Evolutionary conservation across 2,329 filamentous ascomycete species (phyloP).

Genomic region (Hypoxylon sp.): DNA sequence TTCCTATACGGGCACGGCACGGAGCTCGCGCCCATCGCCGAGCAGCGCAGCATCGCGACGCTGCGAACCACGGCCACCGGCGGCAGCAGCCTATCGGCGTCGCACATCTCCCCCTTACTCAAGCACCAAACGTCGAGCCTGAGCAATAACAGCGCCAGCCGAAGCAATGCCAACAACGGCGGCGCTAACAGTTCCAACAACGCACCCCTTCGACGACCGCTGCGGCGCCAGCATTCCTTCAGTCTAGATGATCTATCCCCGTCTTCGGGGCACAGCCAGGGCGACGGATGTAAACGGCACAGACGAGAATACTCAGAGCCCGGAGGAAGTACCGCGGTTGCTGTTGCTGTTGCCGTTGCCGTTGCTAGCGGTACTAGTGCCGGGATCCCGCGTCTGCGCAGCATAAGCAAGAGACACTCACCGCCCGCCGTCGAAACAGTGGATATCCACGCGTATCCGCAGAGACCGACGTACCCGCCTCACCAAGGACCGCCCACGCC

Average conservation of each 20-base stretch:
- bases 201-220: slow-evolving; percentile 26
- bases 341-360: background rate
- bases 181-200: slow-evolving; percentile 4
- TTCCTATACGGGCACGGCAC: slow-evolving; percentile 61
- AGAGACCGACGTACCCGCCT: slow-evolving; percentile 48
- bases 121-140: slow-evolving; percentile 45
- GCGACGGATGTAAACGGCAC: background rate
- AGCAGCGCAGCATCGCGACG: slow-evolving; percentile 58
- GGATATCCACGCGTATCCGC: slow-evolving; percentile 53
- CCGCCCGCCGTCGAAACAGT: slow-evolving; percentile 44
- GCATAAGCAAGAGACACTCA: slow-evolving; percentile 29
- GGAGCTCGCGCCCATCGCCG: slow-evolving; percentile 58
- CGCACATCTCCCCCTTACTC: slow-evolving; percentile 52
- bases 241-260: slow-evolving; percentile 53
- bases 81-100: slow-evolving; percentile 47
- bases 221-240: slow-evolving; percentile 55
- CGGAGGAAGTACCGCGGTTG: background rate
- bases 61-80: slow-evolving; percentile 46
- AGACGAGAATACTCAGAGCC: slow-evolving; percentile 19
- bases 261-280: background rate
- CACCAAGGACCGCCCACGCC: slow-evolving; percentile 41
- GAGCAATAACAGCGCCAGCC: slow-evolving; percentile 14
- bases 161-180: background rate
- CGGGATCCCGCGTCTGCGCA: slow-evolving; percentile 30
- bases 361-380: background rate